Evolutionary conservation across 2,329 filamentous ascomycete species (phyloP).

Genomic region (Hansfordia pulvinata): DNA sequence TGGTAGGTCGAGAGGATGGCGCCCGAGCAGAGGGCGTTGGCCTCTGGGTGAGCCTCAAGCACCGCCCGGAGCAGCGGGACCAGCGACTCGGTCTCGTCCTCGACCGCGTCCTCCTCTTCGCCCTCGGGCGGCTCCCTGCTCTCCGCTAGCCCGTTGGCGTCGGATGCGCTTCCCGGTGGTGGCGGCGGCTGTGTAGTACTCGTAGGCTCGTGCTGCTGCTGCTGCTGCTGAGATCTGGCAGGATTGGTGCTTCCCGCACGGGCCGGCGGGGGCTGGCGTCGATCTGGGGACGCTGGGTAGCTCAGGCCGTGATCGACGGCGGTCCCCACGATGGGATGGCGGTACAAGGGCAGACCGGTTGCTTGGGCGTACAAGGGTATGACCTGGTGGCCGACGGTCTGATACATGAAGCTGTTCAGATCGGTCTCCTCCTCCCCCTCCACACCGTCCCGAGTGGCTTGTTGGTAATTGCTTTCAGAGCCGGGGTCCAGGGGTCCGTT

Average conservation of each 20-base stretch:
- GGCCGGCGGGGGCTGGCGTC: constrained; percentile 1
- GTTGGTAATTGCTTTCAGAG: too few species aligned
- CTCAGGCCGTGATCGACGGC: constrained; percentile 59
- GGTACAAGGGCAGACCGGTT: constrained; percentile 71
- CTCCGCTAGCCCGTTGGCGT: constrained; percentile 10
- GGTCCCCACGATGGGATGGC: constrained; percentile 58
- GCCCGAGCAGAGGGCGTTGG: constrained; percentile 78
- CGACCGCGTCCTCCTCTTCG: constrained; percentile 8
- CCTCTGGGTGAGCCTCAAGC: constrained; percentile 56
- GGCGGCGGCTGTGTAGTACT: too few species aligned
- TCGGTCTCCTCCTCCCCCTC: constrained; percentile 52
- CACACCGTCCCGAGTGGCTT: too few species aligned
- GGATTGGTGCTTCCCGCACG: too few species aligned
- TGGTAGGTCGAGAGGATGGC: constrained; percentile 95
- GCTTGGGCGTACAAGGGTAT: constrained; percentile 75
- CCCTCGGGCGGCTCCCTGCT: constrained; percentile 4
- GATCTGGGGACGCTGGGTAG: constrained; percentile 36
- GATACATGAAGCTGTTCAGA: constrained; percentile 98
- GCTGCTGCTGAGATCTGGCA: too few species aligned
- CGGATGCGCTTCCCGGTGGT: constrained; percentile 3
- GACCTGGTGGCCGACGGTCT: constrained; percentile 83
- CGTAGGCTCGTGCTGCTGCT: too few species aligned
- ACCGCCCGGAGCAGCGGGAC: constrained; percentile 59
- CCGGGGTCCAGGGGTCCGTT: constrained; percentile 16
- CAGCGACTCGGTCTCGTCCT: constrained; percentile 83